Evolutionary conservation across 305 asterid genomes (phyloP).

Genomic region (Fraxinus sp.): DNA sequence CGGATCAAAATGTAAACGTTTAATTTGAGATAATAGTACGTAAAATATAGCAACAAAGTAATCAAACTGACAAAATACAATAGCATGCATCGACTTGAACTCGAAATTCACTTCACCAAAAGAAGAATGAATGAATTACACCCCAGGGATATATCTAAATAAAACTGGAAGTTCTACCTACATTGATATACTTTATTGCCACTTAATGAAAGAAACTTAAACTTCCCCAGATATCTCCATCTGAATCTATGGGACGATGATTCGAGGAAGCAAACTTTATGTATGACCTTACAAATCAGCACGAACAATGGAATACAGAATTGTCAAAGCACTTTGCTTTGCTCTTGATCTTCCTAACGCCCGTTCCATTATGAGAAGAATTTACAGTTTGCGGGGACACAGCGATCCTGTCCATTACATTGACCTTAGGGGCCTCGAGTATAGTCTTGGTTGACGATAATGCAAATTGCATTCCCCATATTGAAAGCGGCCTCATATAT

Average conservation of each 20-base stretch:
- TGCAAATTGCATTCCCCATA: constrained; percentile 98
- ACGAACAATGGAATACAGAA: constrained; percentile 66
- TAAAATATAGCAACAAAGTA: neutral
- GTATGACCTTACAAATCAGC: constrained; percentile 36
- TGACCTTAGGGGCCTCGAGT: constrained; percentile 51
- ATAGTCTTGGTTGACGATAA: constrained; percentile 50
- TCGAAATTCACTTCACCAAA: neutral
- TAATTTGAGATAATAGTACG: neutral
- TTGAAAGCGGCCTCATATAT: constrained; percentile 95
- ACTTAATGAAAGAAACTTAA: neutral
- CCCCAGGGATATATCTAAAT: neutral
- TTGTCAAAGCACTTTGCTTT: constrained; percentile 67
- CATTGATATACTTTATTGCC: neutral
- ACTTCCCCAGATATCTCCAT: neutral
- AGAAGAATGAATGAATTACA: neutral
- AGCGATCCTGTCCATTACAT: constrained; percentile 57
- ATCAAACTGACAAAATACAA: neutral
- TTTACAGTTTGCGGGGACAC: constrained; percentile 23
- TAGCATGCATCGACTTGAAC: neutral
- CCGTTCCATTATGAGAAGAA: constrained; percentile 36
- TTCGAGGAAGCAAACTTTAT: neutral
- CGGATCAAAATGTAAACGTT: neutral
- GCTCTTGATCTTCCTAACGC: constrained; percentile 50
- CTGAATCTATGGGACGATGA: neutral
- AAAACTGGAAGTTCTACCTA: neutral